Conservation (phyloP, 495 filamentous ascomycete genomes). For the Podospora sp. region DNA sequence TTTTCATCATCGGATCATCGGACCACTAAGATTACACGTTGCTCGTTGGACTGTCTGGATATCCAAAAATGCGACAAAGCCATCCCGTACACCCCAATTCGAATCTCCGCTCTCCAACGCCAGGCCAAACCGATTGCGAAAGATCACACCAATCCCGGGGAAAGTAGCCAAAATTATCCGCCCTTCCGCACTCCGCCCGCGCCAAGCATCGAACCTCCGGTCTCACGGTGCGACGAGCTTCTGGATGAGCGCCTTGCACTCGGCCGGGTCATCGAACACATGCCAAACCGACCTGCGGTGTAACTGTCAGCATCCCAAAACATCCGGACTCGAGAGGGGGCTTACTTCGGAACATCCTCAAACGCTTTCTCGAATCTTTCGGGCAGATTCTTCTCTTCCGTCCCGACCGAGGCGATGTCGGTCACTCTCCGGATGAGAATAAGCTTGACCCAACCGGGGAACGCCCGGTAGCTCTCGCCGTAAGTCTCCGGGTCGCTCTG, state of each 20-base stretch:
- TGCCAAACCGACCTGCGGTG: conserved; percentile 62
- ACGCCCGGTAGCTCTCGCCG: conserved; percentile 57
- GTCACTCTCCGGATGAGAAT: conserved; percentile 84
- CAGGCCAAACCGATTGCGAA: not conserved
- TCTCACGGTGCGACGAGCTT: conserved; percentile 31
- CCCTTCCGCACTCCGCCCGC: not conserved
- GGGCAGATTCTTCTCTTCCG: conserved; percentile 68
- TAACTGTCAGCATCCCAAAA: conserved; percentile 5
- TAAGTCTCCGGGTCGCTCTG: conserved; percentile 92
- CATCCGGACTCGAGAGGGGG: too few relatives aligned
- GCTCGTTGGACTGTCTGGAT: not conserved
- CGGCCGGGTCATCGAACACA: conserved; percentile 74
- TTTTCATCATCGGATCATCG: not conserved
- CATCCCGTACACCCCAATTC: not conserved
- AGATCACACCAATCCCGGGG: too few relatives aligned
- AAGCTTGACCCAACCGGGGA: conserved; percentile 72
- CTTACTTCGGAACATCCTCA: conserved; percentile 61
- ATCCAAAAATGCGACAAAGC: not conserved
- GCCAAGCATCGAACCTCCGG: not conserved
- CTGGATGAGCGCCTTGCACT: conserved; percentile 52
- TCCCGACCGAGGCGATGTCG: conserved; percentile 71
- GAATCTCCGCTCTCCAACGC: not conserved
- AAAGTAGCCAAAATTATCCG: not conserved
- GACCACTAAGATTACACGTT: not conserved
- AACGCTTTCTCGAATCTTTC: conserved; percentile 84